These are phyloP conservation scores for Halenospora varia DNA, from an alignment of 495 filamentous ascomycete species.

Conservation along the genomic window DNA sequence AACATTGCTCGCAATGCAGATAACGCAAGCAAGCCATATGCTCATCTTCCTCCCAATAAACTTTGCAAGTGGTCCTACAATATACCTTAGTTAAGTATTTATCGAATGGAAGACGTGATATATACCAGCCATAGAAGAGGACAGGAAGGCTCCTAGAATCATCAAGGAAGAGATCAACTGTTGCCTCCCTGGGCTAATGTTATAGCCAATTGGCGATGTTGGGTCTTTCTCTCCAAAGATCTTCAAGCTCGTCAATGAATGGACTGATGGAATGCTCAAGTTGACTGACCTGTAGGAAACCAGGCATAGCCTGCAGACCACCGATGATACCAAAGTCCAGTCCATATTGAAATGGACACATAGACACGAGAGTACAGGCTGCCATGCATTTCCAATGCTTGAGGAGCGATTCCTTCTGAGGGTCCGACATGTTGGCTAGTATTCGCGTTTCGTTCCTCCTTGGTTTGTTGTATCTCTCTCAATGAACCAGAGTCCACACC, in stretches of 20 bases:
- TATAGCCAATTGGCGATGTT: constrained; percentile 44
- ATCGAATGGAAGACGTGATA: not conserved
- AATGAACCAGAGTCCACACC: not conserved
- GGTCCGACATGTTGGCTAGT: not conserved
- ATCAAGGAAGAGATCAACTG: constrained; percentile 56
- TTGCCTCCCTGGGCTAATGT: constrained; percentile 47
- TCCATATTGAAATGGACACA: constrained; percentile 59
- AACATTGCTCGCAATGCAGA: constrained; percentile 46
- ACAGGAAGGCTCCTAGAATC: constrained; percentile 57
- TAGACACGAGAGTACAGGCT: constrained; percentile 43
- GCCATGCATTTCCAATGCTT: constrained; percentile 34
- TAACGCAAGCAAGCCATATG: constrained; percentile 45
- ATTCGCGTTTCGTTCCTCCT: no score
- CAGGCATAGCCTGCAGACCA: constrained; percentile 57
- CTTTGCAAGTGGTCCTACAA: constrained; percentile 42
- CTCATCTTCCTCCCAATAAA: constrained; percentile 42
- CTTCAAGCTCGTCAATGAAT: not conserved
- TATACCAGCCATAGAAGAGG: constrained; percentile 39
- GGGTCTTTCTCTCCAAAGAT: constrained; percentile 37
- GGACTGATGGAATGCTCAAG: constrained; percentile 28
- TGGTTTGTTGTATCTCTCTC: not conserved
- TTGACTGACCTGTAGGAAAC: constrained; percentile 39
- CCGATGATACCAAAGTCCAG: constrained; percentile 59
- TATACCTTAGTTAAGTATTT: not conserved
- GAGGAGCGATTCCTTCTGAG: not conserved